Percentiles rank a stretch among this genome's conserved stretches.
Conservation (phyloP, 129 eudicot species). For the Sambucus nigra region DNA sequence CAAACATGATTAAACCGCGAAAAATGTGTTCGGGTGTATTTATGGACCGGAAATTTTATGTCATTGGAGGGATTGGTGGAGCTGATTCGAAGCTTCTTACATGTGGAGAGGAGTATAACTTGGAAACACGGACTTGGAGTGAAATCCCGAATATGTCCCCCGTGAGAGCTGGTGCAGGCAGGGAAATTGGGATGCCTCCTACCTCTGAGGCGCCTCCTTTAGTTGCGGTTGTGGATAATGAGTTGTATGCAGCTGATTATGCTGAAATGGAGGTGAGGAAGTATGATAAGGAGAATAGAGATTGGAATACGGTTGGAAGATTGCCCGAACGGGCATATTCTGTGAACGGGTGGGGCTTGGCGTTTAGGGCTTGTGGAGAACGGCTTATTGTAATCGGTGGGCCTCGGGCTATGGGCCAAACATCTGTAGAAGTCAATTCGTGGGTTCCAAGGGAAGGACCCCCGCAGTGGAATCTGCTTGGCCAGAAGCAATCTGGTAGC, state of each 20-base stretch:
- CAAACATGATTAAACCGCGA: conserved; percentile 51
- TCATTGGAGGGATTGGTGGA: conserved; percentile 58
- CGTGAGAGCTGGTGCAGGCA: conserved; percentile 25
- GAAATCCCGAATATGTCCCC: conserved; percentile 82
- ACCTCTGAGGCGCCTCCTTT: conserved; percentile 74
- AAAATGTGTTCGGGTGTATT: conserved; percentile 85
- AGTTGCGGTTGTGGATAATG: conserved; percentile 76
- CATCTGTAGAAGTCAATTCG: conserved; percentile 61
- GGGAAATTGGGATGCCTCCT: conserved; percentile 1
- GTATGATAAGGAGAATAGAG: conserved; percentile 39
- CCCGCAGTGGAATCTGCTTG: conserved; percentile 62
- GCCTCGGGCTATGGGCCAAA: conserved; percentile 52
- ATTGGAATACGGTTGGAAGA: conserved; percentile 60
- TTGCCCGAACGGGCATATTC: conserved; percentile 72
- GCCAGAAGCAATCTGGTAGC: conserved; percentile 49
- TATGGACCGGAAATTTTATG: conserved; percentile 78
- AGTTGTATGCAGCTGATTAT: conserved; percentile 75
- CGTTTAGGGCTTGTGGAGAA: conserved; percentile 82
- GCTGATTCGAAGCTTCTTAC: conserved; percentile 40
- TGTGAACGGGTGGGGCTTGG: conserved; percentile 85
- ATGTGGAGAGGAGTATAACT: conserved; percentile 74
- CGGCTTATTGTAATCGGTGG: conserved; percentile 75
- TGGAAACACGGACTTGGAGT: conserved; percentile 47
- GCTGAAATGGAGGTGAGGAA: conserved; percentile 70
- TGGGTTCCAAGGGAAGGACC: conserved; percentile 80